phyloP scores from a whole-genome alignment of 2,329 filamentous ascomycete species.

The Akanthomyces uredinophilus region DNA sequence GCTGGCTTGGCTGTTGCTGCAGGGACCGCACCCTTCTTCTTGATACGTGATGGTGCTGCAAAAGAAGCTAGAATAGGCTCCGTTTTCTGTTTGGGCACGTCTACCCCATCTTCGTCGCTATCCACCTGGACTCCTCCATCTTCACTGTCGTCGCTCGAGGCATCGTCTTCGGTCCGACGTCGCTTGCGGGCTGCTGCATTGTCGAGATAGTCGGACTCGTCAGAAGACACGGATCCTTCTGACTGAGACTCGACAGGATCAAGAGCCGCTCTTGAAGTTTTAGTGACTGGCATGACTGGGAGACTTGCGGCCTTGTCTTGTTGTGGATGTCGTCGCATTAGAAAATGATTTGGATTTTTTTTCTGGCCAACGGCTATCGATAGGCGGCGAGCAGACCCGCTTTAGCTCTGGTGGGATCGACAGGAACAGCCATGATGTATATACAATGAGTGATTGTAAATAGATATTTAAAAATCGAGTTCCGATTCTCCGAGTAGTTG shows the following conservation, averaged over 20 bases:
- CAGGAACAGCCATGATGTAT: too few relatives aligned
- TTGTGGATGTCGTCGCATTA: neutral
- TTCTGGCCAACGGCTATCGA: conserved; percentile 3
- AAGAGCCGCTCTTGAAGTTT: conserved; percentile 4
- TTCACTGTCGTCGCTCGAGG: conserved; percentile 24
- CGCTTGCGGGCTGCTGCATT: conserved; percentile 41
- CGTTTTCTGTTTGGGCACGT: conserved; percentile 26
- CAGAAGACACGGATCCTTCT: conserved; percentile 19
- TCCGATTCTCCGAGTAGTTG: too few relatives aligned
- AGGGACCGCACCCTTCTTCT: conserved; percentile 28
- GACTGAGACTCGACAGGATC: conserved; percentile 2
- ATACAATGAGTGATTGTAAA: too few relatives aligned
- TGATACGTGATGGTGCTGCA: conserved; percentile 50
- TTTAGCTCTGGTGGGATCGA: neutral
- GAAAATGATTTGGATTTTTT: neutral
- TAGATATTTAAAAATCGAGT: too few relatives aligned
- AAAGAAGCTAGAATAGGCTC: conserved; percentile 37
- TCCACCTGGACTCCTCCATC: conserved; percentile 21
- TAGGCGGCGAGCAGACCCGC: conserved; percentile 1
- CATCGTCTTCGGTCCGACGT: conserved; percentile 30
- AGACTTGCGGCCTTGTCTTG: neutral
- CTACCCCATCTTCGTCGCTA: conserved; percentile 25
- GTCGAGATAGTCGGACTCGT: conserved; percentile 47
- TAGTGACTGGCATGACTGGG: conserved; percentile 13
- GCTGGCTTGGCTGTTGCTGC: conserved; percentile 13